phyloP scores from a whole-genome alignment of 192 early-diverging fungal species.

The Geosiphon pyriformis region DNA sequence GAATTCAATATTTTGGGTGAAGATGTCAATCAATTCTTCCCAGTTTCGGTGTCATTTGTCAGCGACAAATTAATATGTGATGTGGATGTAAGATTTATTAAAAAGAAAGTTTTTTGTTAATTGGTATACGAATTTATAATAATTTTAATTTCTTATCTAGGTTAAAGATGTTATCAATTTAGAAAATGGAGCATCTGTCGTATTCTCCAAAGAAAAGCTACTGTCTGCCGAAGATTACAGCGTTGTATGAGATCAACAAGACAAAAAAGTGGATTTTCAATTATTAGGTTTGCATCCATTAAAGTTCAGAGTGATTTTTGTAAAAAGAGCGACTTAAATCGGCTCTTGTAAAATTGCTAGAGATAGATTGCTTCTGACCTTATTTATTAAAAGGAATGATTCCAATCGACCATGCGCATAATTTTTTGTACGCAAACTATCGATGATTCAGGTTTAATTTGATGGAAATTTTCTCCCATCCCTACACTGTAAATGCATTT shows the following conservation, averaged over 20 bases:
- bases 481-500: too few species aligned
- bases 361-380: too few species aligned
- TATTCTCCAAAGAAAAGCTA: constrained; percentile 68
- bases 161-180: constrained; percentile 47
- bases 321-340: too few species aligned
- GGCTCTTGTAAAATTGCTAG: too few species aligned
- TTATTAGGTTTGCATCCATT: too few species aligned
- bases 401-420: too few species aligned
- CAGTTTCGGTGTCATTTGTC: constrained; percentile 74
- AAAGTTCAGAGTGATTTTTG: too few species aligned
- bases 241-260: constrained; percentile 63
- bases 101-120: neutral
- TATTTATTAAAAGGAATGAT: too few species aligned
- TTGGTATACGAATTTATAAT: neutral
- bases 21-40: constrained; percentile 80
- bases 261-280: too few species aligned
- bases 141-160: constrained; percentile 26
- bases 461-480: too few species aligned
- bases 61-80: constrained; percentile 68
- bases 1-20: constrained; percentile 79
- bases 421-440: too few species aligned
- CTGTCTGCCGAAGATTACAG: constrained; percentile 76
- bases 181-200: constrained; percentile 53
- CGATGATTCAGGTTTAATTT: too few species aligned
- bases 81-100: constrained; percentile 53